A percentile compares a stretch with the other conserved stretches of the same genome.
These are phyloP conservation scores for Aspergillus carlsbadensis DNA, from an alignment of 495 filamentous ascomycete genomes.

Conservation along the genomic window DNA sequence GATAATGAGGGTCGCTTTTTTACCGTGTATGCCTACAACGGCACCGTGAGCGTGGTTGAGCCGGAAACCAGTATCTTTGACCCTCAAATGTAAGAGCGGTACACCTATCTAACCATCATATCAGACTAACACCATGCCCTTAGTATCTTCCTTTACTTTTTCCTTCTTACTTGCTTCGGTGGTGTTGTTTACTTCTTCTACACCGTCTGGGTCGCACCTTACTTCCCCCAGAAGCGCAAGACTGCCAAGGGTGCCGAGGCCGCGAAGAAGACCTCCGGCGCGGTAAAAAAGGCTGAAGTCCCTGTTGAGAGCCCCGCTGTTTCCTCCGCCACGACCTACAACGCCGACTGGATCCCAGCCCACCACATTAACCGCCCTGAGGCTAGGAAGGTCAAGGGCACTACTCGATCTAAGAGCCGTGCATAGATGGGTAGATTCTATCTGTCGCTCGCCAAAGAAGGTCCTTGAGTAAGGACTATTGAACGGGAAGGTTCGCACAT, in stretches of 20 bases:
- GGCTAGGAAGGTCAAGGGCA: constrained; percentile 75
- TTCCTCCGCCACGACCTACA: constrained; percentile 72
- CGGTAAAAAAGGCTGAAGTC: constrained; percentile 63
- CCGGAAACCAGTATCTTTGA: constrained; percentile 91
- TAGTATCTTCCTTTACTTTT: constrained; percentile 95
- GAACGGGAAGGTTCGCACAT: constrained; percentile 5
- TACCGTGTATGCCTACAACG: constrained; percentile 80
- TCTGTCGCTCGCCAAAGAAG: background rate
- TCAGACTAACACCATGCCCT: constrained; percentile 1
- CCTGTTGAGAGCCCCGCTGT: constrained; percentile 70
- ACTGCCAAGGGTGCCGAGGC: constrained; percentile 60
- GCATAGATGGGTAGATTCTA: constrained; percentile 21
- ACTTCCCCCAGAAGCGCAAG: constrained; percentile 89
- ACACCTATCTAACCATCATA: background rate
- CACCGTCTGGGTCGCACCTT: constrained; percentile 93
- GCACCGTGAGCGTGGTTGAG: constrained; percentile 86
- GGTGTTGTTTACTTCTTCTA: constrained; percentile 94
- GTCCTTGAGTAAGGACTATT: constrained; percentile 5
- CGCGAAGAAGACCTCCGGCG: constrained; percentile 54
- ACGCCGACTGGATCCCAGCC: constrained; percentile 94
- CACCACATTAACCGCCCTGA: constrained; percentile 86
- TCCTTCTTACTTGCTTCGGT: constrained; percentile 74
- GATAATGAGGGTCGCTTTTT: constrained; percentile 65
- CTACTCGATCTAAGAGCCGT: constrained; percentile 57
- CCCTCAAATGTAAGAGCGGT: constrained; percentile 78